Base-by-base conservation (phyloP, 2,329 filamentous ascomycete genomes). In the Geosmithia morbida region DNA sequence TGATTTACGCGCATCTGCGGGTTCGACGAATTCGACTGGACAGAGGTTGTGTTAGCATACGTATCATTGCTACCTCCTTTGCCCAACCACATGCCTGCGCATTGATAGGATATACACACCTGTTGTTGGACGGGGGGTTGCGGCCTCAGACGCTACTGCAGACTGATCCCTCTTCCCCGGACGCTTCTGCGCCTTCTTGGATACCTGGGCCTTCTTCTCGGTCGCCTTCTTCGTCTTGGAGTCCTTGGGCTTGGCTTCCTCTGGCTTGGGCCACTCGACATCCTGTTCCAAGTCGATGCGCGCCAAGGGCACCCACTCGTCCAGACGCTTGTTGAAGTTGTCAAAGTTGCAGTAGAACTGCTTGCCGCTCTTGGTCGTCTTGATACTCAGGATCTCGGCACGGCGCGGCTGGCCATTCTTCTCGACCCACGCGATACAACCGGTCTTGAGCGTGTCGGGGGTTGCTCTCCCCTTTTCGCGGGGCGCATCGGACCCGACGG, bases 311-410 rank as follows among this genome's bases (percentile, higher is more conserved):
- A 98, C 82, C 92, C 92, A 98, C 71, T 98, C 92, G 68, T 77
- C 70, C 13, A 78, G 65, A 53, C 72, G 74, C 65, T 97, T 97
- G 68, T 97, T 97, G 77, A 96, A 97, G 59, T 94, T 94, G 60
- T 95, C 87, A 62, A 96, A 97, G 64, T 97, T 94, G 58, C 94
- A 94, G 65, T 96, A 96, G 60, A 90, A 96, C 48, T 86, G 85
- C 40, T 87, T 83, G 16, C 85, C 83, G 57, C 87, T 90, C 64
- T 94, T 94, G 19, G 86, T 85, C 50, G 89, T 86, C 59, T 86
- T 83, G 56, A 97, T 94, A 50, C 87, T 92, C n/a, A 98, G 70
- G 52, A 98, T 95, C 64, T 98, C 92, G 56, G 92, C 92, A 67
- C 92, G 88, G 56, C 92, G 83, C 51, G 85, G 76, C 58, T 89